Base-by-base conservation (phyloP, 805 yeast genomes). In the Saturnispora sekii region DNA sequence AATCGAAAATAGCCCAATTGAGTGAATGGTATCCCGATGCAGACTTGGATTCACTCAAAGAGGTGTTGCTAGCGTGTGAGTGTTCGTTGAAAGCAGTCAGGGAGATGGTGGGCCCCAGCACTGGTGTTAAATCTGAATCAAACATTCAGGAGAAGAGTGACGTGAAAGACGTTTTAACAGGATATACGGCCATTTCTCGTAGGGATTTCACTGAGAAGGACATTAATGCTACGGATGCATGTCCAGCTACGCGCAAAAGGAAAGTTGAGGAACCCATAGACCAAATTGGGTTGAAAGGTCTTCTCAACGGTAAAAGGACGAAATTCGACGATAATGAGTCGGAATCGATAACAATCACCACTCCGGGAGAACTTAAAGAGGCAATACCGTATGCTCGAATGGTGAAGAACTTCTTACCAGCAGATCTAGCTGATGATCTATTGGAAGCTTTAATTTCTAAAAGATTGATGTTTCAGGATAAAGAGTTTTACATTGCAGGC, bases 401-500 rank as follows among this genome's bases (percentile, higher is more conserved):
- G 36, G 69, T 73, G 45, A 63, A 61, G 38, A 66, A 74, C 49
- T 76, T 79, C 35, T 61, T 84, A 3, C 81, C 85, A 0, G 47
- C 58, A 0, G 65, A 68, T 0, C 47, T 75, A 8, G 76, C 86
- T 0, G 67, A 73, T 29, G 51, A 52, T 0, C 53, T 81, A 2
- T 59, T 80, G 2, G 44, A 54, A 10, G 63, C 66, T 15, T 61
- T 81, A 11, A 46, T 73, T 48, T 57, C 64, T 1, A 75, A 72
- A 32, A 59, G 66, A 5, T 52, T 63, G 1, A 45, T 51, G 0
- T 76, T 77, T 63, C 53, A 51, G 1, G 58, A 64, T 8, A 67
- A 70, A 18, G 64, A 69, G 50, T 84, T 84, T 55, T 69, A 74
- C 46, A 63, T 84, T 9, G 83, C 81, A 51, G 87, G 81, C 1